A percentile compares a stretch with the other conserved stretches of the same genome.
Conservation (phyloP, 768 basidiomycete genomes). For the Leucocoprinus birnbaumii region DNA sequence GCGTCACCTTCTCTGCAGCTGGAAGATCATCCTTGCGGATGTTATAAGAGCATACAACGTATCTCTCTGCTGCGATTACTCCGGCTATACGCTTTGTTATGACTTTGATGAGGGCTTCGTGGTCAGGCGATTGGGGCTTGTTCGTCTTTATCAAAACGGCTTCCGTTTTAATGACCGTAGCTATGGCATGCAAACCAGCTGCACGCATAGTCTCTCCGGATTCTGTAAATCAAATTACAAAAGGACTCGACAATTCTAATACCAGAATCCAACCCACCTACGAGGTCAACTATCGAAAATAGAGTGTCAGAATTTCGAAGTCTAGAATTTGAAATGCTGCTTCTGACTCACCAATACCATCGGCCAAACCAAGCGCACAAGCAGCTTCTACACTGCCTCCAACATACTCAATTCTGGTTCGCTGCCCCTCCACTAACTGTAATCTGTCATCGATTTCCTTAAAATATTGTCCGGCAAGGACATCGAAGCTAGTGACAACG, state of each 20-base stretch:
- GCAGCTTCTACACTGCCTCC: constrained; percentile 99
- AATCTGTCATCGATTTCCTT: constrained; percentile 53
- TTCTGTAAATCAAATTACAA: constrained; percentile 54
- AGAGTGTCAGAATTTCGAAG: constrained; percentile 3
- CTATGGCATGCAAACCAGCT: constrained; percentile 91
- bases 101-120: constrained; percentile 66
- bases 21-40: constrained; percentile 62
- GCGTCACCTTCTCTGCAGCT: constrained; percentile 70
- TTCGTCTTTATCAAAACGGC: constrained; percentile 90
- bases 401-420: constrained; percentile 90
- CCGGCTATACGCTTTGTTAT: constrained; percentile 90
- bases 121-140: constrained; percentile 56
- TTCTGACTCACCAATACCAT: constrained; percentile 79
- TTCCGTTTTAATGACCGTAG: constrained; percentile 78
- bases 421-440: constrained; percentile 47
- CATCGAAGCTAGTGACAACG: constrained; percentile 93
- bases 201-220: constrained; percentile 99
- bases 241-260: no score
- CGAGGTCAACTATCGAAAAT: constrained; percentile 80
- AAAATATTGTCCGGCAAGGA: constrained; percentile 83
- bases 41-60: constrained; percentile 93
- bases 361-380: constrained; percentile 92
- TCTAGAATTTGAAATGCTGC: neutral
- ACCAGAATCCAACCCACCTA: constrained; percentile 52
- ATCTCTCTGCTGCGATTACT: constrained; percentile 83